These are phyloP conservation scores for Penicillium capsulatum DNA, from an alignment of 2,329 filamentous ascomycete species.

Conservation along the genomic window DNA sequence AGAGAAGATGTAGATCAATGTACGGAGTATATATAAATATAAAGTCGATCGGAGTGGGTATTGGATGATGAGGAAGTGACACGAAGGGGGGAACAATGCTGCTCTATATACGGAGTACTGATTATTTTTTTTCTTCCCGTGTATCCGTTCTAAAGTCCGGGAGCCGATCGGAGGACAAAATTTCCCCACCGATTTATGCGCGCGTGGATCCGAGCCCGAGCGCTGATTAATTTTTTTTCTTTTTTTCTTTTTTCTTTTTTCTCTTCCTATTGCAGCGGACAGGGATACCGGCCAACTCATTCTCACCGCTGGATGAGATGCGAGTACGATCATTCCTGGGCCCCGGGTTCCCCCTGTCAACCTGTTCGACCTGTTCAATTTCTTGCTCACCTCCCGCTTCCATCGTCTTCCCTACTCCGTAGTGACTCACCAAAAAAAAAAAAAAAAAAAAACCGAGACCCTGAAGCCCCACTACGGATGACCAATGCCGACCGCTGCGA, in stretches of 20 bases:
- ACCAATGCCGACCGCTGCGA: not conserved
- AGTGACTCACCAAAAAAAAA: not conserved
- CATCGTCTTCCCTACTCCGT: too few relatives aligned
- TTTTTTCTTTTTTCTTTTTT: not conserved
- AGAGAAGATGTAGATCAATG: not conserved
- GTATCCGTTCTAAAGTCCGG: conserved; percentile 16
- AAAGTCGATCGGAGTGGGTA: not conserved
- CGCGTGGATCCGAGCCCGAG: conserved; percentile 16
- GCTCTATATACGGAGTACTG: not conserved
- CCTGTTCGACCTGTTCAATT: too few relatives aligned
- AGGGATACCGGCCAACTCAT: not conserved
- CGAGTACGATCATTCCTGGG: too few relatives aligned
- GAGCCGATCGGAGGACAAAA: conserved; percentile 14
- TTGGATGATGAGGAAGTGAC: not conserved
- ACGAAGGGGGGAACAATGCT: not conserved
- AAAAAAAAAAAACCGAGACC: not conserved
- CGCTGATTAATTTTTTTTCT: conserved; percentile 5
- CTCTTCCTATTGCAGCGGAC: not conserved
- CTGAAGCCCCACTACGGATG: too few relatives aligned
- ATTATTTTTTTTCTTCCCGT: conserved; percentile 8
- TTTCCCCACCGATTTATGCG: conserved; percentile 12
- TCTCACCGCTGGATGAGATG: too few relatives aligned
- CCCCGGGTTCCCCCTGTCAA: too few relatives aligned
- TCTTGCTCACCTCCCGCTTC: too few relatives aligned
- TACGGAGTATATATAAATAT: not conserved